Conservation (phyloP, 2,329 filamentous ascomycete species). For the Fusarium foetens region DNA sequence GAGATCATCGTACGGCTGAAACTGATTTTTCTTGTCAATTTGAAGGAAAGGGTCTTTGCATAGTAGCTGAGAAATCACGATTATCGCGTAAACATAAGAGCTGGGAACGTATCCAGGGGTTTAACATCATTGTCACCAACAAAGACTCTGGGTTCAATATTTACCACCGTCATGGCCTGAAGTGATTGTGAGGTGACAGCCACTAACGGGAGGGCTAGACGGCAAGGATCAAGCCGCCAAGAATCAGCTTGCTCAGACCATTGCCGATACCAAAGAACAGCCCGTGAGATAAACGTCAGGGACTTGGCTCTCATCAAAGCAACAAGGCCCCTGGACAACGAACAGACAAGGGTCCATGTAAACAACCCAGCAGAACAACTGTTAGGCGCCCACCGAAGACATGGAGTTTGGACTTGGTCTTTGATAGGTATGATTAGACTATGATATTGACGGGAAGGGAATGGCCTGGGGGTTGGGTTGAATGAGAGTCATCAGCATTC, state of each 20-base stretch:
- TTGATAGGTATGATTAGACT: background rate
- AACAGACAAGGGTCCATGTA: slow-evolving; percentile 27
- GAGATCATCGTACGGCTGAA: background rate
- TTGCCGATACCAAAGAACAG: background rate
- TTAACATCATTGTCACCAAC: slow-evolving; percentile 22
- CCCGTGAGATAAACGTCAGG: slow-evolving; percentile 28
- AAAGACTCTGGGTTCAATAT: slow-evolving; percentile 22
- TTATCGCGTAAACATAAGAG: background rate
- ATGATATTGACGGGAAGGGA: slow-evolving; percentile 23
- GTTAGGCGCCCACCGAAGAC: slow-evolving; percentile 12
- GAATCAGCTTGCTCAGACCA: slow-evolving; percentile 19
- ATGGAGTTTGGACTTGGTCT: slow-evolving; percentile 2
- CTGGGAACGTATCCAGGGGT: background rate
- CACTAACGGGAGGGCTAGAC: slow-evolving; percentile 34
- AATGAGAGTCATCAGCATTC: slow-evolving; percentile 31
- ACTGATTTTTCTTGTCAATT: background rate
- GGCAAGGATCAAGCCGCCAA: slow-evolving; percentile 25
- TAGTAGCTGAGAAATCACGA: background rate
- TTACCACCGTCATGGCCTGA: slow-evolving; percentile 39
- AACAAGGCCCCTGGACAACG: slow-evolving; percentile 36
- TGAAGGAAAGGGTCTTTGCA: background rate
- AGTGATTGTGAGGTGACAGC: slow-evolving; percentile 33
- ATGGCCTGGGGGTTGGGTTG: slow-evolving; percentile 19
- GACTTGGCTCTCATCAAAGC: slow-evolving; percentile 35
- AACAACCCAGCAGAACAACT: slow-evolving; percentile 36